Percentiles rank a stretch among this genome's conserved stretches.
These are phyloP conservation scores for Nakazawaea ishiwadae DNA, from an alignment of 805 yeast species.

Conservation along the genomic window DNA sequence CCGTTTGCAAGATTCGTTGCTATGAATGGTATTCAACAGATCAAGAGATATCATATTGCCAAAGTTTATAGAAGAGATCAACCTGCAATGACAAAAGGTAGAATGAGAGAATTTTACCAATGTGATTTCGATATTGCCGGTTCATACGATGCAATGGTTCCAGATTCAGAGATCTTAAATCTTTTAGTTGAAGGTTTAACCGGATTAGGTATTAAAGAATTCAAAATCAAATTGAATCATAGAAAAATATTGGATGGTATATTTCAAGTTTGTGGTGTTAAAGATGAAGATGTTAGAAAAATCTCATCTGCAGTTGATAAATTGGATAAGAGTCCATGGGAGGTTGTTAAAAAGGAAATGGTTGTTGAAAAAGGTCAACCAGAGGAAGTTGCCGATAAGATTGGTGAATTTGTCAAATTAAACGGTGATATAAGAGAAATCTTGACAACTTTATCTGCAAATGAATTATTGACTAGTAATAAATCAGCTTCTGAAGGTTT, in stretches of 20 bases:
- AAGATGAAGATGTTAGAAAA: constrained; percentile 88
- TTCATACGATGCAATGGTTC: constrained; percentile 86
- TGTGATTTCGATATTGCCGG: constrained; percentile 99
- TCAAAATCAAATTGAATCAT: constrained; percentile 90
- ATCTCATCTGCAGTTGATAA: constrained; percentile 95
- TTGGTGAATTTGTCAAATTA: constrained; percentile 86
- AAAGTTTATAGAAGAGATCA: constrained; percentile 99
- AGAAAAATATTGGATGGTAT: constrained; percentile 95
- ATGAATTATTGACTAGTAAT: constrained; percentile 56
- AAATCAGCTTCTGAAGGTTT: constrained; percentile 78
- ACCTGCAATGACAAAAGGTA: constrained; percentile 99
- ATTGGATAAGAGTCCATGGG: constrained; percentile 95
- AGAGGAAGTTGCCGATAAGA: constrained; percentile 87
- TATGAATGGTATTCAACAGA: constrained; percentile 83
- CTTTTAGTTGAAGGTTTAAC: constrained; percentile 81
- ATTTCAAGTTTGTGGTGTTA: constrained; percentile 91
- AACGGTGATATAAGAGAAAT: constrained; percentile 72
- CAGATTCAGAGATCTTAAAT: constrained; percentile 87
- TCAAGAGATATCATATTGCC: constrained; percentile 95
- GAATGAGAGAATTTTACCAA: constrained; percentile 99
- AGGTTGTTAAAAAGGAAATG: constrained; percentile 87
- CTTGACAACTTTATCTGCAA: constrained; percentile 48
- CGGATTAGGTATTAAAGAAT: constrained; percentile 79
- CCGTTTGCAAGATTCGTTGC: constrained; percentile 98
- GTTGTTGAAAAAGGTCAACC: constrained; percentile 84